Percentiles rank a stretch among this genome's conserved stretches.
Conservation (phyloP, 2,329 filamentous ascomycete genomes). For the Ceratocystis variospora region DNA sequence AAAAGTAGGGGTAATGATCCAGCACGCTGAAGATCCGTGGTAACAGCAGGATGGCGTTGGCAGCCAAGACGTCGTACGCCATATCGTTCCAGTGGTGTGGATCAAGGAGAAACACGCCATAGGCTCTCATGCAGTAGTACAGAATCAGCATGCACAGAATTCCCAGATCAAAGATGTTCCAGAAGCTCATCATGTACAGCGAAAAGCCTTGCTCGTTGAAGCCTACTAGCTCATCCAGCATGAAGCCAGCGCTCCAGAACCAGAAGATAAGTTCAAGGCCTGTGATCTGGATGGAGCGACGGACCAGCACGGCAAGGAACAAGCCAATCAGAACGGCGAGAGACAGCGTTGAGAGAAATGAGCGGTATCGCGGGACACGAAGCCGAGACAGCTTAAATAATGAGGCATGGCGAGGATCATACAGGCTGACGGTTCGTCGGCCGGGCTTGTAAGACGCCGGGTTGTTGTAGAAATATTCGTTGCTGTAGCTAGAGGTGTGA, state of each 20-base stretch:
- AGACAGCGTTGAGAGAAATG: slow-evolving; percentile 77
- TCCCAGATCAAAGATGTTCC: slow-evolving; percentile 89
- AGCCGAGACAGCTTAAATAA: slow-evolving; percentile 82
- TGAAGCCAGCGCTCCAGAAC: slow-evolving; percentile 96
- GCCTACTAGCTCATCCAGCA: slow-evolving; percentile 89
- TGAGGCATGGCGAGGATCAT: slow-evolving; percentile 81
- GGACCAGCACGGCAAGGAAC: slow-evolving; percentile 67
- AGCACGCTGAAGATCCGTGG: slow-evolving; percentile 84
- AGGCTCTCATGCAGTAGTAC: slow-evolving; percentile 81
- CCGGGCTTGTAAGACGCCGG: slow-evolving; percentile 24
- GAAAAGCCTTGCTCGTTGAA: slow-evolving; percentile 96
- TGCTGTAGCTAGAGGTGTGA: slow-evolving; percentile 17
- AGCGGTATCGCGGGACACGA: slow-evolving; percentile 80
- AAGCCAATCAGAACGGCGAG: slow-evolving; percentile 72
- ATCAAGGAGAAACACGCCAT: slow-evolving; percentile 72
- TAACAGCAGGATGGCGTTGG: slow-evolving; percentile 77
- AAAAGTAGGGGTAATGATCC: slow-evolving; percentile 93
- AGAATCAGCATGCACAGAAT: slow-evolving; percentile 74
- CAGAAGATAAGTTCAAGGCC: slow-evolving; percentile 79
- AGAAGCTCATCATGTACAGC: slow-evolving; percentile 93
- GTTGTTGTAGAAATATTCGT: slow-evolving; percentile 11
- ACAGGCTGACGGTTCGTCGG: slow-evolving; percentile 68
- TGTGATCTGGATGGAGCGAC: slow-evolving; percentile 68
- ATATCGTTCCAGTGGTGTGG: slow-evolving; percentile 61
- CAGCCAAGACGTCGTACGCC: slow-evolving; percentile 87